Base-by-base conservation (phyloP, 2,329 filamentous ascomycete species). In the Fusarium avenaceum region DNA sequence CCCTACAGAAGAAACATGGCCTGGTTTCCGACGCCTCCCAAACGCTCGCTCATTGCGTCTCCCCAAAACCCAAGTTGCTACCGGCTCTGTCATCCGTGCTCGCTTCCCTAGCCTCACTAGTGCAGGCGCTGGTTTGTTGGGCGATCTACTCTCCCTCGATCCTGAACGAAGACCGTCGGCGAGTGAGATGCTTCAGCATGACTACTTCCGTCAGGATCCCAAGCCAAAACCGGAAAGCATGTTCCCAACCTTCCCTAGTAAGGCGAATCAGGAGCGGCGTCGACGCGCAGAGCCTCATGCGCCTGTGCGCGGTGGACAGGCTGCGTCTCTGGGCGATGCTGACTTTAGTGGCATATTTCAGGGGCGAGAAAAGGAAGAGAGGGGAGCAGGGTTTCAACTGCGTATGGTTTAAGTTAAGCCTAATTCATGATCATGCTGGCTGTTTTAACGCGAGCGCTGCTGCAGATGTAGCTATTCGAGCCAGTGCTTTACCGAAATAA, bases 181-280 rank as follows among this genome's bases (percentile, higher is more conserved):
- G 2, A 83, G 83, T 49, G 87, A 94, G 62, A 89, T 96, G 76
- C 84, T 98, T 35, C 82, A 85, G 47, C 93, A 97, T 78, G 84
- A 89, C 35, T 99, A 97, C 78, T 99, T 99, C 79, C 84, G 79
- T 19, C 94, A 98, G 80, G 91, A 96, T 71, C 96, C 96, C 1
- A 92, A 92, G 63, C 93, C 94, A 2, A 98, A 98, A 81, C 89
- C 91, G 9, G 91, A 93, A 76, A 91, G 91, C 73, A 91, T 99
- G 90, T 98, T 99, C 76, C 96, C 96, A 4, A 98, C 96, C 0
- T 99, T 98, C 77, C 96, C 96, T 0, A 96, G 92, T 73, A 97
- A 97, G 79, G 96, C 96, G 0, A 93, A 94, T 2, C 92, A 96
- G 83, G 96, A 99, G 83, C 91, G 90, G 75, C 84, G 94, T 71